Evolutionary conservation across 805 yeast species (phyloP).

Genomic region (Saccharomycopsis sp.): DNA sequence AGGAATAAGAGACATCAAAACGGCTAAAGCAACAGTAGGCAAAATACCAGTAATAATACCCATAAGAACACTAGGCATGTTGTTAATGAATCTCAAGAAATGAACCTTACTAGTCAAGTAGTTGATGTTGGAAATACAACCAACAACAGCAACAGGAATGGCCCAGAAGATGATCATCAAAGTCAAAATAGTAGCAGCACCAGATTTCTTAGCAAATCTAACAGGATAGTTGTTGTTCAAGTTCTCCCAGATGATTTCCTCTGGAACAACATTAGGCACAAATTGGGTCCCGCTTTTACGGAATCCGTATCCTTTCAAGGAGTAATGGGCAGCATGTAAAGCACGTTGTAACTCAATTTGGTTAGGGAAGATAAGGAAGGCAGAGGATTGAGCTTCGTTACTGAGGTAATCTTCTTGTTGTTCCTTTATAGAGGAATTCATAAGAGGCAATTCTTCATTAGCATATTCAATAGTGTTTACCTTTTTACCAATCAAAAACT

Average conservation of each 20-base stretch:
- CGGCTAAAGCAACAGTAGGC: constrained; percentile 74
- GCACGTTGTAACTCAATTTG: constrained; percentile 88
- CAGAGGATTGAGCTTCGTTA: constrained; percentile 54
- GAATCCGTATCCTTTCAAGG: constrained; percentile 30
- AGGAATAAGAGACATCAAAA: constrained; percentile 84
- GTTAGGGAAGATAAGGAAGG: constrained; percentile 72
- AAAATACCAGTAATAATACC: constrained; percentile 86
- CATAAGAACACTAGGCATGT: constrained; percentile 60
- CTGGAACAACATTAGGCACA: constrained; percentile 64
- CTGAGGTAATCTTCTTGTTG: constrained; percentile 49
- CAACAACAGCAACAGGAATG: constrained; percentile 96
- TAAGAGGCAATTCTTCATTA: constrained; percentile 56
- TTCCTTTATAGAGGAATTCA: constrained; percentile 57
- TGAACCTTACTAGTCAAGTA: constrained; percentile 63
- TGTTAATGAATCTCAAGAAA: constrained; percentile 68
- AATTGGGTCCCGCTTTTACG: constrained; percentile 41
- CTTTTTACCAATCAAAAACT: constrained; percentile 69
- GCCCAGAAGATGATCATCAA: constrained; percentile 84
- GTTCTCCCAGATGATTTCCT: constrained; percentile 81
- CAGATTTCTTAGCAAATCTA: constrained; percentile 49
- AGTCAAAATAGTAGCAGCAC: constrained; percentile 60
- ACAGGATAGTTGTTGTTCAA: constrained; percentile 49
- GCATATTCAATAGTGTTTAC: constrained; percentile 79
- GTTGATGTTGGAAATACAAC: constrained; percentile 82
- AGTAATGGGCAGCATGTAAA: constrained; percentile 69